These are phyloP conservation scores for Phaseolus coccineus DNA, from an alignment of 331 rosid species.

Conservation along the genomic window DNA sequence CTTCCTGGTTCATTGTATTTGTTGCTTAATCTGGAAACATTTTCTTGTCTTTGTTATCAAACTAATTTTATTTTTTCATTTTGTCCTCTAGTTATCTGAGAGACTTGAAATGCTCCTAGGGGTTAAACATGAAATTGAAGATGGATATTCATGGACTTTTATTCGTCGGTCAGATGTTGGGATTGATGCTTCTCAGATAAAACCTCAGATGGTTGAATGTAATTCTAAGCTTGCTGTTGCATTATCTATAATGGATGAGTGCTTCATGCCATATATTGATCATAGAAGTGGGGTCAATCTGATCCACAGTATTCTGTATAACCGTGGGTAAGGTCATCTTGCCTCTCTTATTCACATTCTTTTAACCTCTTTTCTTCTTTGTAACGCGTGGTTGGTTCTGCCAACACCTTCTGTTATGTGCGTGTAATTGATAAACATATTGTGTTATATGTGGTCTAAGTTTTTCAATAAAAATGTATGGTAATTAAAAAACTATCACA, in stretches of 20 bases:
- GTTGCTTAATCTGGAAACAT: slow-evolving; percentile 21
- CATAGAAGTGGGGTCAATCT: slow-evolving; percentile 89
- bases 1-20: slow-evolving; percentile 29
- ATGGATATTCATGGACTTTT: slow-evolving; percentile 86
- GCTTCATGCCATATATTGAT: slow-evolving; percentile 89
- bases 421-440: neutral
- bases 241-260: slow-evolving; percentile 86
- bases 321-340: slow-evolving; percentile 72
- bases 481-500: neutral
- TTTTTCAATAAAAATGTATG: neutral
- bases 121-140: slow-evolving; percentile 78
- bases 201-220: slow-evolving; percentile 61
- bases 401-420: neutral
- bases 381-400: slow-evolving; percentile 6
- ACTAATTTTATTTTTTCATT: slow-evolving; percentile 35
- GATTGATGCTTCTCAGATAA: slow-evolving; percentile 55
- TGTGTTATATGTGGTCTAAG: neutral
- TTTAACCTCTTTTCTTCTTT: neutral
- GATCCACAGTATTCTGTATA: slow-evolving; percentile 81
- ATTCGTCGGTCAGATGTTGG: slow-evolving; percentile 68
- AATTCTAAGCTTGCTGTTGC: slow-evolving; percentile 94
- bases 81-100: slow-evolving; percentile 67
- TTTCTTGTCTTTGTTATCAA: slow-evolving; percentile 29
- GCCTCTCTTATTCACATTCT: slow-evolving; percentile 1
- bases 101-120: slow-evolving; percentile 79